Evolutionary conservation across 2,329 filamentous ascomycete species (phyloP).

Genomic region (Aspergillus fumigatiaffinis): DNA sequence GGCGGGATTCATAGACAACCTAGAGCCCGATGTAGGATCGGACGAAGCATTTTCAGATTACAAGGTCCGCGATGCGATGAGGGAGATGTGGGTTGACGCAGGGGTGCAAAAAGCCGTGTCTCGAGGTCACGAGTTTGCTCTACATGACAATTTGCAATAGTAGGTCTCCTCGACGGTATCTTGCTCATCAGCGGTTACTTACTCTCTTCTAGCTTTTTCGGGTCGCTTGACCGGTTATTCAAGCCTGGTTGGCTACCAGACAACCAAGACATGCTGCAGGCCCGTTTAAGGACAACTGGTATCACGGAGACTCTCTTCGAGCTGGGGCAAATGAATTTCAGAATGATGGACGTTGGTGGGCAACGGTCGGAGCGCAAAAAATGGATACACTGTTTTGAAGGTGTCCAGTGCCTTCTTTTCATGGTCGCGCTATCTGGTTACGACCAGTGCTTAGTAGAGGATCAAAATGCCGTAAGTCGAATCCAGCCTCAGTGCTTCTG

Average conservation of each 20-base stretch:
- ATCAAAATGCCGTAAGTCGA: constrained; percentile 84
- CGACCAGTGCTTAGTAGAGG: constrained; percentile 92
- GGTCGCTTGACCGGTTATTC: constrained; percentile 72
- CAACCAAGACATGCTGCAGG: constrained; percentile 91
- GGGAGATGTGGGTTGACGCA: constrained; percentile 74
- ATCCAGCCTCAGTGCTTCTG: background rate
- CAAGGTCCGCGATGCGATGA: constrained; percentile 68
- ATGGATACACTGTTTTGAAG: constrained; percentile 96
- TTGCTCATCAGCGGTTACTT: constrained; percentile 7
- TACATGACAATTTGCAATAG: constrained; percentile 95
- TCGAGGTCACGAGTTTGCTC: constrained; percentile 92
- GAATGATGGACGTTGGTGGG: constrained; percentile 94
- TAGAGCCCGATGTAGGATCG: constrained; percentile 71
- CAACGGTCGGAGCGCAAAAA: constrained; percentile 93
- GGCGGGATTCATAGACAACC: constrained; percentile 71
- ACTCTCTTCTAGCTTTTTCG: constrained; percentile 65
- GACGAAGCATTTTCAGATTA: constrained; percentile 71
- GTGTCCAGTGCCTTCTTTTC: constrained; percentile 87
- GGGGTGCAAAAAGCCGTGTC: constrained; percentile 84
- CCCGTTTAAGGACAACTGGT: constrained; percentile 84
- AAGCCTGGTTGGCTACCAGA: constrained; percentile 76
- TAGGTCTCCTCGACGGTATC: constrained; percentile 46
- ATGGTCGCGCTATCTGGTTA: constrained; percentile 94
- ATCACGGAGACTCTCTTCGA: constrained; percentile 96
- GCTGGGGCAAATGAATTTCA: constrained; percentile 84